Percentiles rank a stretch among this genome's conserved stretches.
These are phyloP conservation scores for Amaranthus palmeri DNA, from an alignment of 148 eudicot species.

Conservation along the genomic window DNA sequence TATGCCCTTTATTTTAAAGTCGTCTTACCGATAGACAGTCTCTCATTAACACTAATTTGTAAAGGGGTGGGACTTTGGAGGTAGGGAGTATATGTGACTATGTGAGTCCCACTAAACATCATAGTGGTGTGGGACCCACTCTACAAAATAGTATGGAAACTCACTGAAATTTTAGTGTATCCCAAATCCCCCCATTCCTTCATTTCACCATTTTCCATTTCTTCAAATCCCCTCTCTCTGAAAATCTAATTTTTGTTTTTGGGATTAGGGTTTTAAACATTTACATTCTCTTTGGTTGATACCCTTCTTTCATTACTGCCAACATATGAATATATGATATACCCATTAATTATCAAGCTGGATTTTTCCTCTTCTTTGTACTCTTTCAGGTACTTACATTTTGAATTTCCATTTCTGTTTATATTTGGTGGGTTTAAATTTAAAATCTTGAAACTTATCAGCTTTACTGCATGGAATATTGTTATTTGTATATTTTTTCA, in stretches of 20 bases:
- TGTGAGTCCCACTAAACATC: slow-evolving; percentile 28
- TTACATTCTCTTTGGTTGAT: neutral
- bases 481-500: neutral
- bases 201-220: neutral
- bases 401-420: neutral
- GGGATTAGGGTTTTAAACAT: slow-evolving; percentile 16
- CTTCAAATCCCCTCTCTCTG: slow-evolving; percentile 14
- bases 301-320: neutral
- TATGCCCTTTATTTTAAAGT: no score
- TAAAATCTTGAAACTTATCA: slow-evolving; percentile 2
- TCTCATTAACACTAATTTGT: no score
- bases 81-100: neutral
- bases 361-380: neutral
- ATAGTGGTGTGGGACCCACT: slow-evolving; percentile 19
- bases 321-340: neutral
- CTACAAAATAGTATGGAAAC: slow-evolving; percentile 25
- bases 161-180: slow-evolving; percentile 26
- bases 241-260: neutral
- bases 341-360: slow-evolving; percentile 8
- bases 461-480: neutral
- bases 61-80: no score
- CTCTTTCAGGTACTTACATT: slow-evolving; percentile 4
- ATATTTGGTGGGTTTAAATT: neutral
- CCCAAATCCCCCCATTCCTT: slow-evolving; percentile 19
- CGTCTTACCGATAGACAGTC: no score